Conservation (phyloP, 768 basidiomycete genomes). For the Krasilnikovozyma curviuscula region DNA sequence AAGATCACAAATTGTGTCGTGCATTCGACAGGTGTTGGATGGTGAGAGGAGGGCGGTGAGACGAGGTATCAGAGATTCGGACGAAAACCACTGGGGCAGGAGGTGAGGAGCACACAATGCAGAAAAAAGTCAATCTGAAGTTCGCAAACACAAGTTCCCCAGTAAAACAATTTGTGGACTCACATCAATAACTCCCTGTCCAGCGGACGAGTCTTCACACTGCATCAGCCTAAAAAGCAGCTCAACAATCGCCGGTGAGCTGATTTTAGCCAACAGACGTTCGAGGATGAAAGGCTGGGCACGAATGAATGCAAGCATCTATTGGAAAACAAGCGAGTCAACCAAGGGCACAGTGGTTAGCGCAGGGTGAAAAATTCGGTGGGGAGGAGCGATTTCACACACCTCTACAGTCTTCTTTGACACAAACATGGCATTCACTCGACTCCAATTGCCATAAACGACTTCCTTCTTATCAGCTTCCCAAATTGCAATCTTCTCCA, state of each 20-base stretch:
- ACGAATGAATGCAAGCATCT: conserved; percentile 89
- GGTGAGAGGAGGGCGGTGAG: conserved; percentile 71
- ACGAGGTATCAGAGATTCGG: conserved; percentile 59
- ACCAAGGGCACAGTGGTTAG: background rate
- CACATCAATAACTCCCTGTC: conserved; percentile 70
- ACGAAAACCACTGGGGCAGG: conserved; percentile 76
- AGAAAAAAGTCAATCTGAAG: conserved; percentile 25
- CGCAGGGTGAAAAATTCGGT: background rate
- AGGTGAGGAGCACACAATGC: conserved; percentile 14
- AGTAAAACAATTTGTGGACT: conserved; percentile 28
- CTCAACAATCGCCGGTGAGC: conserved; percentile 78
- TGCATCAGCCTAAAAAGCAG: conserved; percentile 76
- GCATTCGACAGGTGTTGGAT: conserved; percentile 48
- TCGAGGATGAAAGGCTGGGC: conserved; percentile 61
- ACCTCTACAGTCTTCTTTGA: conserved; percentile 79
- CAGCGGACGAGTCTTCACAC: conserved; percentile 63
- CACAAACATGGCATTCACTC: conserved; percentile 74
- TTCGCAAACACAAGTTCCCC: too few relatives aligned
- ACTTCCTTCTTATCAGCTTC: conserved; percentile 36
- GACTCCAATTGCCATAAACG: conserved; percentile 82
- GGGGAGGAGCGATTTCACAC: conserved; percentile 20
- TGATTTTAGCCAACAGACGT: conserved; percentile 63
- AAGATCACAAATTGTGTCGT: conserved; percentile 70
- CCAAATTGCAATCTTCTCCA: conserved; percentile 37
- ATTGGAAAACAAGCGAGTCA: background rate